These are phyloP conservation scores for Dendryphion nanum DNA, from an alignment of 2,329 filamentous ascomycete genomes.

Conservation along the genomic window DNA sequence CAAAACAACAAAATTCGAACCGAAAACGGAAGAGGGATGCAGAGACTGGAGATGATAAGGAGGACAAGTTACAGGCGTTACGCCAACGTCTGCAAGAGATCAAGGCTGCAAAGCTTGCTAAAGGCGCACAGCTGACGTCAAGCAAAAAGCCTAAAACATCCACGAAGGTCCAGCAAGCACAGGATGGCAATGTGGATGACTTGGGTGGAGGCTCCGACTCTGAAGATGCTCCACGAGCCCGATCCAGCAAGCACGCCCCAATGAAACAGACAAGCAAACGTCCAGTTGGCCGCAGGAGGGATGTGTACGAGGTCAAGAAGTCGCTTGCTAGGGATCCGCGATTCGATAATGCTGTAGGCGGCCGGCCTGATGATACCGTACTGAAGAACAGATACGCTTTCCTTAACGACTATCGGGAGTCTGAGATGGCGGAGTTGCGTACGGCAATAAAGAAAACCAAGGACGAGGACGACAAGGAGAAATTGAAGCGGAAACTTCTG, in stretches of 20 bases:
- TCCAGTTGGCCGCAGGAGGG: constrained; percentile 77
- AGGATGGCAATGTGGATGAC: constrained; percentile 27
- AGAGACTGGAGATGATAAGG: constrained; percentile 40
- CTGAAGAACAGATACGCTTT: constrained; percentile 79
- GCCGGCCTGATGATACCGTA: constrained; percentile 55
- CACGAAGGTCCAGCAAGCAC: constrained; percentile 13
- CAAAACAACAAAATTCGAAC: constrained; percentile 31
- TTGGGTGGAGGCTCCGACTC: constrained; percentile 33
- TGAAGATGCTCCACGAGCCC: constrained; percentile 40
- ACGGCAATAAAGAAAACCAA: constrained; percentile 66
- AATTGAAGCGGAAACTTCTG: constrained; percentile 69
- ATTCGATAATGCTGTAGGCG: constrained; percentile 68
- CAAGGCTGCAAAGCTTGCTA: constrained; percentile 38
- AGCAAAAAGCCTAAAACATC: constrained; percentile 15
- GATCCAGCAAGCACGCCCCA: constrained; percentile 84
- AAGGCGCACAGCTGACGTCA: constrained; percentile 15
- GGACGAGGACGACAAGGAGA: constrained; percentile 63
- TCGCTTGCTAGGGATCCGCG: constrained; percentile 72
- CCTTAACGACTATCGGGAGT: constrained; percentile 77
- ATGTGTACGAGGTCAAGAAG: constrained; percentile 65
- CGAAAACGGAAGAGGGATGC: constrained; percentile 45
- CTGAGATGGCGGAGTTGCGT: constrained; percentile 77
- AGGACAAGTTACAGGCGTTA: constrained; percentile 47
- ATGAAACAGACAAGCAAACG: constrained; percentile 78
- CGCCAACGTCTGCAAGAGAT: constrained; percentile 46